A percentile compares a stretch with the other conserved stretches of the same genome.
Conservation (phyloP, 192 early-diverging fungal species). For the Kappamyces sp. region DNA sequence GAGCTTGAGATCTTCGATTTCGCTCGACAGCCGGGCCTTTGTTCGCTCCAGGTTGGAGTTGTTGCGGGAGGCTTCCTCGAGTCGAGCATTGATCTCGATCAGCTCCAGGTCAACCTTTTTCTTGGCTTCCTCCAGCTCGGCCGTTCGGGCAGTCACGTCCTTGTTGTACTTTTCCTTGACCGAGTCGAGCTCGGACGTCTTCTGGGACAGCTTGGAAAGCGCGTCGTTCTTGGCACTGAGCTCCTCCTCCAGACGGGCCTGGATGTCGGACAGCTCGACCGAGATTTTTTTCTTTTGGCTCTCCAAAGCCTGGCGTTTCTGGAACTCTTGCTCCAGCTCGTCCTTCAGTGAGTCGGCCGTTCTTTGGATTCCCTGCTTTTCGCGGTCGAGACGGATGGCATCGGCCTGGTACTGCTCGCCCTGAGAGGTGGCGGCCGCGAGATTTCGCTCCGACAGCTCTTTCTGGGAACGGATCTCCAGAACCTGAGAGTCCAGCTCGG, state of each 20-base stretch:
- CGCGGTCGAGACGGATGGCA: constrained; percentile 43
- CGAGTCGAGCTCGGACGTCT: constrained; percentile 57
- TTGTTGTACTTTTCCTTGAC: constrained; percentile 57
- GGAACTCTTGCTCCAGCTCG: constrained; percentile 47
- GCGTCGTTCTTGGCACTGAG: constrained; percentile 42
- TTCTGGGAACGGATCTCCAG: constrained; percentile 53
- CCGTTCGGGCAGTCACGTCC: constrained; percentile 46
- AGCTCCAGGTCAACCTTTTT: constrained; percentile 55
- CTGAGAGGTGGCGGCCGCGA: constrained; percentile 40
- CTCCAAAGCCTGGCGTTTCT: constrained; percentile 27
- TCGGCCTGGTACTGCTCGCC: constrained; percentile 54
- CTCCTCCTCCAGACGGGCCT: constrained; percentile 61
- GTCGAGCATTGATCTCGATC: constrained; percentile 56
- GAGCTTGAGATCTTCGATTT: constrained; percentile 69
- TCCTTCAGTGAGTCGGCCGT: constrained; percentile 39
- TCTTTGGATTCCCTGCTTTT: constrained; percentile 42
- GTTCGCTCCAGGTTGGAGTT: constrained; percentile 64
- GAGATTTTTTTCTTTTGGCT: constrained; percentile 40
- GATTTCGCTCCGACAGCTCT: constrained; percentile 65
- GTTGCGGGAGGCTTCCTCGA: constrained; percentile 54
- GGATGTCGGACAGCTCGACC: constrained; percentile 53
- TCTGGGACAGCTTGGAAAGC: constrained; percentile 45
- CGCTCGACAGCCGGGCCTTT: constrained; percentile 55
- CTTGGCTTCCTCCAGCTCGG: constrained; percentile 52
- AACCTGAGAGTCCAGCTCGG: constrained; percentile 57